Conservation (phyloP, 1,284 basidiomycete genomes). For the Fomitopsis betulina region DNA sequence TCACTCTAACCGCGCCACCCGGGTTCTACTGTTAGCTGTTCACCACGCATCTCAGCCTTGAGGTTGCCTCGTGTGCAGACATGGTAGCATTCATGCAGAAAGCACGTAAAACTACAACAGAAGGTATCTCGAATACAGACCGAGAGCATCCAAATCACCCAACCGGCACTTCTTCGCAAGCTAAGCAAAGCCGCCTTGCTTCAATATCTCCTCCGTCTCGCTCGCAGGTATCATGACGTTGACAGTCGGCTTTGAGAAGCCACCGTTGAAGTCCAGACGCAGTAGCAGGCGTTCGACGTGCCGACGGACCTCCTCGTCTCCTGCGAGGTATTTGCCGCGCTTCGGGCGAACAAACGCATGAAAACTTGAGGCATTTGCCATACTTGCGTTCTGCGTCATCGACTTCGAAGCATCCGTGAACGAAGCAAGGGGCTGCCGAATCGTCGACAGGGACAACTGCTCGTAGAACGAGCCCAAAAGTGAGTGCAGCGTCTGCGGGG, state of each 20-base stretch:
- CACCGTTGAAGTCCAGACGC: constrained; percentile 82
- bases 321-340: constrained; percentile 44
- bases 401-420: constrained; percentile 66
- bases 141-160: not conserved
- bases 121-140: too few relatives aligned
- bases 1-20: not conserved
- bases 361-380: constrained; percentile 52
- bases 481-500: constrained; percentile 49
- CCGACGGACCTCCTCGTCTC: constrained; percentile 61
- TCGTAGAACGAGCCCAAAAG: constrained; percentile 73
- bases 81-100: too few relatives aligned
- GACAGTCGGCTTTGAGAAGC: constrained; percentile 54
- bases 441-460: constrained; percentile 70
- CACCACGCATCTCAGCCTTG: too few relatives aligned
- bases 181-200: constrained; percentile 30
- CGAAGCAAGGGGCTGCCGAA: constrained; percentile 57
- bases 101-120: too few relatives aligned
- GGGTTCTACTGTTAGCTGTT: not conserved
- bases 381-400: constrained; percentile 53
- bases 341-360: constrained; percentile 45
- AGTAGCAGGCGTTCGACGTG: constrained; percentile 82
- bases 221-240: constrained; percentile 19
- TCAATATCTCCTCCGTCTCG: constrained; percentile 42
- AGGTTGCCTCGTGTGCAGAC: too few relatives aligned
- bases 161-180: not conserved